These are phyloP conservation scores for Chamaecyparis obtusa DNA, from an alignment of 75 land plant genomes.

Conservation along the genomic window DNA sequence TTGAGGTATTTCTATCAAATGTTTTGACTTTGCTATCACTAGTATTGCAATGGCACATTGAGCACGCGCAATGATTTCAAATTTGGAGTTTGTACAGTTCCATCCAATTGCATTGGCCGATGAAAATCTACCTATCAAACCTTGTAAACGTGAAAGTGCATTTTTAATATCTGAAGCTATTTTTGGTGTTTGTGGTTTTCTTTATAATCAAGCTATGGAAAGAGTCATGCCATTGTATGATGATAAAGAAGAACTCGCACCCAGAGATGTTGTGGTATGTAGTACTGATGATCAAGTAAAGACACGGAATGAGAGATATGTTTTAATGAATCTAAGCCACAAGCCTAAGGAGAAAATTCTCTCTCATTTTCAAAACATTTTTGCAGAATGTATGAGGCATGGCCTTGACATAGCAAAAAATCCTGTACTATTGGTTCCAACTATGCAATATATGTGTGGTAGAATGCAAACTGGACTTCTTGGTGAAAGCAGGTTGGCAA, in stretches of 20 bases:
- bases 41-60: constrained; percentile 92
- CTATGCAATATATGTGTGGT: constrained; percentile 99
- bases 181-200: constrained; percentile 92
- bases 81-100: constrained; percentile 98
- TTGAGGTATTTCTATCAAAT: neutral
- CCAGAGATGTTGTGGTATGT: constrained; percentile 95
- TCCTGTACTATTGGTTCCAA: constrained; percentile 97
- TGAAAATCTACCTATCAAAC: constrained; percentile 87
- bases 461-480: constrained; percentile 92
- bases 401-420: constrained; percentile 88
- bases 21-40: constrained; percentile 5
- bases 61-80: constrained; percentile 94
- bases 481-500: constrained; percentile 96
- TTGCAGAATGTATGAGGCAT: constrained; percentile 79
- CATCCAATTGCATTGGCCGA: constrained; percentile 99
- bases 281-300: constrained; percentile 96
- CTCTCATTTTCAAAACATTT: constrained; percentile 94
- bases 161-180: constrained; percentile 97
- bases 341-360: constrained; percentile 75
- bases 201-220: constrained; percentile 89
- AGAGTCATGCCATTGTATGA: constrained; percentile 96
- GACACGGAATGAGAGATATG: constrained; percentile 84
- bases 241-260: constrained; percentile 93
- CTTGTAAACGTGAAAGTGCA: constrained; percentile 78
- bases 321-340: constrained; percentile 91